A percentile compares a stretch with the other conserved stretches of the same genome.
phyloP scores from a whole-genome alignment of 257 asterid species.

The Catharanthus roseus region DNA sequence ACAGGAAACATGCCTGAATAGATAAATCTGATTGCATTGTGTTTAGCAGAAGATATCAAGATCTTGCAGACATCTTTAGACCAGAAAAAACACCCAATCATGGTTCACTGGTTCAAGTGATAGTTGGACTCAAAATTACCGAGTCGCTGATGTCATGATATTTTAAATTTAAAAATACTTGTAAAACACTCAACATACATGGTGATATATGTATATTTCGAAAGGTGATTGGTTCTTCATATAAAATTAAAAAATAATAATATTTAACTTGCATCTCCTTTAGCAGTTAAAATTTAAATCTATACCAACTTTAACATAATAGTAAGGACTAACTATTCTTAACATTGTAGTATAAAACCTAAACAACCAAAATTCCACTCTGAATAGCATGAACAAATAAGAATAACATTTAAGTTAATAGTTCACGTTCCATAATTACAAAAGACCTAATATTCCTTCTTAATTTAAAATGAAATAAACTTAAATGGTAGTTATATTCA shows the following conservation, averaged over 20 bases:
- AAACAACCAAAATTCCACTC: not conserved
- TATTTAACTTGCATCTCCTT: not conserved
- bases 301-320: not conserved
- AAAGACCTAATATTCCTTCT: too few relatives aligned
- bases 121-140: not conserved
- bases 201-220: too few relatives aligned
- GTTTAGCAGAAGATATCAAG: not conserved
- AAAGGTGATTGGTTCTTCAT: not conserved
- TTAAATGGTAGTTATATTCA: not conserved
- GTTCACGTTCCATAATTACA: too few relatives aligned
- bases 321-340: not conserved
- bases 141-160: not conserved
- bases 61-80: not conserved
- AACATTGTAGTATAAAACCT: not conserved
- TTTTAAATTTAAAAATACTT: not conserved
- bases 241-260: not conserved
- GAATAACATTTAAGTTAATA: not conserved
- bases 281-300: not conserved
- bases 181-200: not conserved
- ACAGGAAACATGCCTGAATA: not conserved
- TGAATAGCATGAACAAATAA: not conserved
- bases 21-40: not conserved
- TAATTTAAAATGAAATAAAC: too few relatives aligned
- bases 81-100: not conserved
- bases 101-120: not conserved